These are phyloP conservation scores for Aegilops umbellulata DNA, from an alignment of 176 grass and related monocot genomes.

Conservation along the genomic window DNA sequence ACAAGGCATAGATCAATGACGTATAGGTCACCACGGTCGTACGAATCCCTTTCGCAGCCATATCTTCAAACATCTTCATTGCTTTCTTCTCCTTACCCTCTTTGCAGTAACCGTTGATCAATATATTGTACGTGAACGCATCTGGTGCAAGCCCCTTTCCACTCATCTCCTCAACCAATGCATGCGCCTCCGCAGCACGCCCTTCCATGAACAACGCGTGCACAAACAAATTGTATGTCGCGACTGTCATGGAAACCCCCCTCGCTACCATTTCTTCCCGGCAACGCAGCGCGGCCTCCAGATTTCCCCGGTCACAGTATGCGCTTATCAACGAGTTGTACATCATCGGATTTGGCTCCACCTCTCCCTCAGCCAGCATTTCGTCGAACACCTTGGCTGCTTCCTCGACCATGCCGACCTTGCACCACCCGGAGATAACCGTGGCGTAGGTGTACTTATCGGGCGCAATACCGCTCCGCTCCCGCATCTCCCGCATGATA, in stretches of 20 bases:
- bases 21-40: constrained; percentile 56
- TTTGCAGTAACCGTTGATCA: constrained; percentile 75
- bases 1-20: constrained; percentile 64
- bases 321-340: constrained; percentile 43
- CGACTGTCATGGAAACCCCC: constrained; percentile 24
- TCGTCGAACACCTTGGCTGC: constrained; percentile 53
- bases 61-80: constrained; percentile 45
- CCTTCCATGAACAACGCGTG: constrained; percentile 53
- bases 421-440: constrained; percentile 37
- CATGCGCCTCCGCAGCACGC: constrained; percentile 9
- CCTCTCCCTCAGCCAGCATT: constrained; percentile 28
- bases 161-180: constrained; percentile 53
- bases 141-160: constrained; percentile 48
- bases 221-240: constrained; percentile 40
- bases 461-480: constrained; percentile 23
- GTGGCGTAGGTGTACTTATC: constrained; percentile 49
- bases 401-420: constrained; percentile 33
- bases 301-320: constrained; percentile 29
- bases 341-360: constrained; percentile 34
- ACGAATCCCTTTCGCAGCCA: constrained; percentile 45
- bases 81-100: constrained; percentile 65
- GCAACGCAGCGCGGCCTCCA: constrained; percentile 24
- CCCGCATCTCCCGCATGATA: constrained; percentile 40
- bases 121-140: constrained; percentile 63
- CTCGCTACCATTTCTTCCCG: constrained; percentile 43